These are phyloP conservation scores for Ambrosia hybrid DNA, from an alignment of 140 eudicot genomes.

Conservation along the genomic window DNA sequence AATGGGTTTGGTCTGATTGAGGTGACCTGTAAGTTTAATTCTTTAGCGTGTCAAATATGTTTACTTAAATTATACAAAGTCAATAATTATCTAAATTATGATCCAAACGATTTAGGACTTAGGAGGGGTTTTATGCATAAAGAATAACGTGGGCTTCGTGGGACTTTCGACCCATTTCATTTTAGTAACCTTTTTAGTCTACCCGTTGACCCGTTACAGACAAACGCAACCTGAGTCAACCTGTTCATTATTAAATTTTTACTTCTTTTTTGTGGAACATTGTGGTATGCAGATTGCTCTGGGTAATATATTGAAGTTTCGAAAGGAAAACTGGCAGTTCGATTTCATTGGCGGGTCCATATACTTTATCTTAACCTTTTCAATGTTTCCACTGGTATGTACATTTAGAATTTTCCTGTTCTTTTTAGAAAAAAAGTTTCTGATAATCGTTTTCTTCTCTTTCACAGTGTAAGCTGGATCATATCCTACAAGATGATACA, in stretches of 20 bases:
- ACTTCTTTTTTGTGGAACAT: not conserved
- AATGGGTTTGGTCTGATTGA: not conserved
- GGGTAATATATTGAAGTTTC: constrained; percentile 89
- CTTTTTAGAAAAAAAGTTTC: not conserved
- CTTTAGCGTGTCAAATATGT: no score
- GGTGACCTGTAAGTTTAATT: no score
- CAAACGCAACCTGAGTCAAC: no score
- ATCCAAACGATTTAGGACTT: no score
- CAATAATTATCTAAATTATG: no score
- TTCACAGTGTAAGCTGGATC: constrained; percentile 82
- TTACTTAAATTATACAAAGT: no score
- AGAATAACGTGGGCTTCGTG: no score
- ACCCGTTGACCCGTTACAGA: not conserved
- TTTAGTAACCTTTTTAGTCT: constrained; percentile 13
- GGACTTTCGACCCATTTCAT: no score
- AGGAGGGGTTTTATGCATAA: no score
- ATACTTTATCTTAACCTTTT: constrained; percentile 82
- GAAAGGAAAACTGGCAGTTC: constrained; percentile 98
- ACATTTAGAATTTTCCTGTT: not conserved
- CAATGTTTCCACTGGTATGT: constrained; percentile 88
- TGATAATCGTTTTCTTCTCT: constrained; percentile 22
- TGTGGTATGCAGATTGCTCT: constrained; percentile 68
- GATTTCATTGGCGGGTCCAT: constrained; percentile 92
- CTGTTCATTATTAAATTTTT: no score
- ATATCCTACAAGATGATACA: constrained; percentile 72